These are phyloP conservation scores for Lachnellula occidentalis DNA, from an alignment of 2,329 filamentous ascomycete genomes.

Conservation along the genomic window DNA sequence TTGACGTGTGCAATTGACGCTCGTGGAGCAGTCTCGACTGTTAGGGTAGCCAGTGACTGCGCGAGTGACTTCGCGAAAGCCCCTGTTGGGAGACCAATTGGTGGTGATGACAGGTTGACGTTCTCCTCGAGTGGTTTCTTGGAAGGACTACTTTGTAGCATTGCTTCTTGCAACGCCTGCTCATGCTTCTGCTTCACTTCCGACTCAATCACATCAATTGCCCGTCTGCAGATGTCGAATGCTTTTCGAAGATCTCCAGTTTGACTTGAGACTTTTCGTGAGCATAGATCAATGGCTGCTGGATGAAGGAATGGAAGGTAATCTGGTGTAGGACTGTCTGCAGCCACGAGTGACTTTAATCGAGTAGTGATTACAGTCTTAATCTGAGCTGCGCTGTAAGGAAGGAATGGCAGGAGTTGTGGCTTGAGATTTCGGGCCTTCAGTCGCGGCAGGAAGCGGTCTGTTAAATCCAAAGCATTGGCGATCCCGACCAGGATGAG, in stretches of 20 bases:
- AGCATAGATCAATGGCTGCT: conserved; percentile 86
- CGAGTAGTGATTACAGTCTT: conserved; percentile 80
- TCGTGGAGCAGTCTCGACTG: conserved; percentile 74
- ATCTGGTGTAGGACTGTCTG: conserved; percentile 45
- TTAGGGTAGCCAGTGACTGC: conserved; percentile 52
- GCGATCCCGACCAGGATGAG: conserved; percentile 88
- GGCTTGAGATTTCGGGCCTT: conserved; percentile 92
- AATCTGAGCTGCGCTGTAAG: conserved; percentile 84
- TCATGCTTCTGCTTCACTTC: conserved; percentile 74
- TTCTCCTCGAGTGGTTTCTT: conserved; percentile 79
- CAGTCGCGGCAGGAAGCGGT: conserved; percentile 86
- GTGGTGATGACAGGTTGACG: conserved; percentile 62
- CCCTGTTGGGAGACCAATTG: conserved; percentile 25
- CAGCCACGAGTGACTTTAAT: conserved; percentile 66
- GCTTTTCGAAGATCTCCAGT: conserved; percentile 92
- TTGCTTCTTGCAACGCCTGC: conserved; percentile 51
- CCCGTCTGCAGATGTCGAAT: conserved; percentile 87
- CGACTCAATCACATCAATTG: conserved; percentile 81
- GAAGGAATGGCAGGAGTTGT: conserved; percentile 82
- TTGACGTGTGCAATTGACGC: conserved; percentile 89
- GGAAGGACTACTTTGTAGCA: conserved; percentile 58
- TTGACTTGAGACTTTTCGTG: conserved; percentile 90
- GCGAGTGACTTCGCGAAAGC: conserved; percentile 36
- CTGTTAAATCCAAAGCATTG: conserved; percentile 91
- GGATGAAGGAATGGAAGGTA: conserved; percentile 88